Conservation (phyloP, 1,139 yeast species). For the Trichomonascaceae sp. region DNA sequence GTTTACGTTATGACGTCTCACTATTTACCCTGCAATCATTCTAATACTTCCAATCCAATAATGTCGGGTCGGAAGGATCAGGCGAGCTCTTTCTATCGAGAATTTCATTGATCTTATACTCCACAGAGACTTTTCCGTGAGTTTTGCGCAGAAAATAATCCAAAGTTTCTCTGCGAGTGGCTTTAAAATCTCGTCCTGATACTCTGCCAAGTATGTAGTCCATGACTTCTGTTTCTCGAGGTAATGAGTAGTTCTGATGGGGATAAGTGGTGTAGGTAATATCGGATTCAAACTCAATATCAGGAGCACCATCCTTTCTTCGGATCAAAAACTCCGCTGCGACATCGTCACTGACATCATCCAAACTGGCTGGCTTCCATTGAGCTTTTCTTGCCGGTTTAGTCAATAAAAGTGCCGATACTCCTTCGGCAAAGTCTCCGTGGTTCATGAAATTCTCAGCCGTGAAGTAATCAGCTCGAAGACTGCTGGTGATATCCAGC, state of each 20-base stretch:
- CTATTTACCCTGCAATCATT: not conserved
- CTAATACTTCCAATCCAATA: slow-evolving; percentile 53
- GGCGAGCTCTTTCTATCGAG: slow-evolving; percentile 58
- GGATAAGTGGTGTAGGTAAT: slow-evolving; percentile 61
- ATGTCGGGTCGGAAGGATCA: slow-evolving; percentile 49
- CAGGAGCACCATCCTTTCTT: slow-evolving; percentile 22
- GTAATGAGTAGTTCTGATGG: slow-evolving; percentile 65
- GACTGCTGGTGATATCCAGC: slow-evolving; percentile 57
- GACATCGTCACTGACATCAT: slow-evolving; percentile 28
- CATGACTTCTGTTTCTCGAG: slow-evolving; percentile 55
- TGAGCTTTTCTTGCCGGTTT: slow-evolving; percentile 52
- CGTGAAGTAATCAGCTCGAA: slow-evolving; percentile 66
- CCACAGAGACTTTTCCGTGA: slow-evolving; percentile 58
- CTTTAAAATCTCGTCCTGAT: slow-evolving; percentile 56
- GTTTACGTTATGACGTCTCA: not conserved
- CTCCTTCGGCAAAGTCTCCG: slow-evolving; percentile 70
- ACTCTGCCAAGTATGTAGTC: slow-evolving; percentile 62
- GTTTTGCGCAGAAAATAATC: slow-evolving; percentile 51
- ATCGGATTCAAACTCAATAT: slow-evolving; percentile 38
- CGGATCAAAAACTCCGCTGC: slow-evolving; percentile 26
- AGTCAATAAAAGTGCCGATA: slow-evolving; percentile 60
- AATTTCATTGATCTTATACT: slow-evolving; percentile 48
- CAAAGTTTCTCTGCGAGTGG: slow-evolving; percentile 59
- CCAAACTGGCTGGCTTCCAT: slow-evolving; percentile 42
- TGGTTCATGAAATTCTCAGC: slow-evolving; percentile 71